A percentile compares a stretch with the other conserved stretches of the same genome.
These are phyloP conservation scores for Calonectria leucothoes DNA, from an alignment of 2,329 filamentous ascomycete species.

Conservation along the genomic window DNA sequence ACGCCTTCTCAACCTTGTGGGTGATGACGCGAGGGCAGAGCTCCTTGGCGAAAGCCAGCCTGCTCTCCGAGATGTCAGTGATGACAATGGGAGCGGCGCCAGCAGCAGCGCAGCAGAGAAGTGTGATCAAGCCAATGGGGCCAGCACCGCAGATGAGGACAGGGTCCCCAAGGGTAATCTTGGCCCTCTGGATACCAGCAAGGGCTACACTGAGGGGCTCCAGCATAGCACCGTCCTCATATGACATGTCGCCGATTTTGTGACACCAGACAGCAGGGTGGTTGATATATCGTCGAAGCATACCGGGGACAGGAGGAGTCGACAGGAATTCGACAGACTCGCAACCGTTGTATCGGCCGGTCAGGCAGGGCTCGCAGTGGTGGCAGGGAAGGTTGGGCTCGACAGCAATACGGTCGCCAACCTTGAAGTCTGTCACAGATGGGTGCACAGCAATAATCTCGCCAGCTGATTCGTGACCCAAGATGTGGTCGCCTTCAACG, in stretches of 20 bases:
- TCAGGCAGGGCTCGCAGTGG: slow-evolving; percentile 89
- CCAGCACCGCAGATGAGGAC: slow-evolving; percentile 93
- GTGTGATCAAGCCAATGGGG: slow-evolving; percentile 90
- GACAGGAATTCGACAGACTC: slow-evolving; percentile 87
- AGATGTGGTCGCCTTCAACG: slow-evolving; percentile 87
- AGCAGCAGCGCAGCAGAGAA: slow-evolving; percentile 86
- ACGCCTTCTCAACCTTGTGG: slow-evolving; percentile 77
- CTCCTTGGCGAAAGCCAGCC: slow-evolving; percentile 86
- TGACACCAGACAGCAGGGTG: slow-evolving; percentile 96
- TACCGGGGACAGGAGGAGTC: slow-evolving; percentile 88
- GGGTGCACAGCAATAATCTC: slow-evolving; percentile 84
- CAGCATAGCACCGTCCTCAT: slow-evolving; percentile 89
- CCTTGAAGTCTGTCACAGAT: slow-evolving; percentile 80
- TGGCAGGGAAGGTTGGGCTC: slow-evolving; percentile 96
- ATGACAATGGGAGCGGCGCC: slow-evolving; percentile 93
- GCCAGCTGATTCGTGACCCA: slow-evolving; percentile 94
- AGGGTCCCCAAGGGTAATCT: slow-evolving; percentile 84
- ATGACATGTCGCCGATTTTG: slow-evolving; percentile 93
- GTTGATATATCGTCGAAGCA: slow-evolving; percentile 93
- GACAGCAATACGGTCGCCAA: slow-evolving; percentile 91
- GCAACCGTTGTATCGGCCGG: slow-evolving; percentile 95
- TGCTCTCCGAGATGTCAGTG: slow-evolving; percentile 91
- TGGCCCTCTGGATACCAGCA: slow-evolving; percentile 86
- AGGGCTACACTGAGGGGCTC: slow-evolving; percentile 92
- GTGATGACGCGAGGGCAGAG: slow-evolving; percentile 84